Evolutionary conservation across 179 eudicot species (phyloP), one percentile per base, ranked within the genome.

Genomic region (Spergularia azorica): DNA sequence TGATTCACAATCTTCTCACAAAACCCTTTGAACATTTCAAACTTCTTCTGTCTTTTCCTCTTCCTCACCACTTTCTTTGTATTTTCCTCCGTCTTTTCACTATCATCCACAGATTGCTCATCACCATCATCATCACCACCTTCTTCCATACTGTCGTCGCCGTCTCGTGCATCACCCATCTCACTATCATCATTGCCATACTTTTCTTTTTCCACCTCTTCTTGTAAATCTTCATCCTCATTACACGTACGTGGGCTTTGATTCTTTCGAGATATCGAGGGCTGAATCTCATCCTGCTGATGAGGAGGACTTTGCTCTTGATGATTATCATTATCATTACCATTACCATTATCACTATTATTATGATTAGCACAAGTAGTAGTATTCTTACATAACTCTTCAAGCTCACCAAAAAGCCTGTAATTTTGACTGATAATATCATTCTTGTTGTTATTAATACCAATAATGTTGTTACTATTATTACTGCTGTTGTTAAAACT

Each of bases 321-420:
- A 43, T 18, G 43, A 21, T 20, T 8, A 8, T 46, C 68, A 32
- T 52, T 18, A 16, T 72, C 67, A 61, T 63, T 46, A 60, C 63
- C 16, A 32, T 75, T 75, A 18, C 48, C 70, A 79, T 77, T 78
- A 60, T 11, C 20, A 59, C 13, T 51, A 60, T n/a, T 65, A 38
- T 26, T 41, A 21, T 76, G 79, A n/a, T 48, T 65, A 80, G 69
- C 81, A 52, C 43, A 61, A 32, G n/a, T 60, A 68, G 16, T 73
- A 38, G 50, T 84, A 38, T 66, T 80, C 75, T 80, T 87, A 58
- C 84, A 91, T 39, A 93, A 82, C 48, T 88, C 88, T 66, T 94
- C 95, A 72, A 90, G 93, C 72, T 94, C 97, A 74, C 85, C 81
- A 79, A 86, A 90, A 10, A 88, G 86, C 86, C 90, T 92, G 77